Conservation (phyloP, 352 stramenopile species). For the Phytophthora lateralis region DNA sequence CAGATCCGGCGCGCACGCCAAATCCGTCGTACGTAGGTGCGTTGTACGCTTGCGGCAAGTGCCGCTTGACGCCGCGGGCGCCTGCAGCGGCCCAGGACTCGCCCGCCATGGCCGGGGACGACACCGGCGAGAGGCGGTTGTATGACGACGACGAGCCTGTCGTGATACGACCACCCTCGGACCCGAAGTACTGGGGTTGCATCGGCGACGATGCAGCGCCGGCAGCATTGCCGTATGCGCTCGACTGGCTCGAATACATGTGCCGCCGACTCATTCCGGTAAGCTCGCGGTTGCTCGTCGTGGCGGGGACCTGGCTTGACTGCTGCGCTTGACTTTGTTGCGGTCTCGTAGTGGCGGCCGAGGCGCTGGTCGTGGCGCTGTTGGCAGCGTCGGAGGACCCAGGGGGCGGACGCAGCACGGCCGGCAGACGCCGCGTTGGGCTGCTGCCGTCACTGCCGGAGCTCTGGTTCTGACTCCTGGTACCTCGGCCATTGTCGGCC, state of each 20-base stretch:
- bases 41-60: conserved; percentile 40
- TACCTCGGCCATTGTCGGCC: neutral
- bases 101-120: conserved; percentile 36
- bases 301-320: conserved; percentile 2
- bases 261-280: conserved; percentile 20
- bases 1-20: neutral
- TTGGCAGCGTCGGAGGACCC: neutral
- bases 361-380: conserved; percentile 1
- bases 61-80: conserved; percentile 45
- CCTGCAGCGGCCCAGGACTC: conserved; percentile 18
- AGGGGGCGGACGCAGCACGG: conserved; percentile 37
- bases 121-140: conserved; percentile 36
- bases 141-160: conserved; percentile 20
- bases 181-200: conserved; percentile 30
- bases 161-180: conserved; percentile 23
- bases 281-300: conserved; percentile 6
- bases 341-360: conserved; percentile 1
- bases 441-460: conserved; percentile 32
- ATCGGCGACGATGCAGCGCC: conserved; percentile 17
- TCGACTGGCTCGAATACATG: conserved; percentile 17
- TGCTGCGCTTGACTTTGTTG: conserved; percentile 4
- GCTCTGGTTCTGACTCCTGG: conserved; percentile 15
- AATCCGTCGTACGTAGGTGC: conserved; percentile 21
- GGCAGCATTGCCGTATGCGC: conserved; percentile 8
- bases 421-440: conserved; percentile 45